These are phyloP conservation scores for Saccharomycopsis schoenii DNA, from an alignment of 805 yeast genomes.

Conservation along the genomic window DNA sequence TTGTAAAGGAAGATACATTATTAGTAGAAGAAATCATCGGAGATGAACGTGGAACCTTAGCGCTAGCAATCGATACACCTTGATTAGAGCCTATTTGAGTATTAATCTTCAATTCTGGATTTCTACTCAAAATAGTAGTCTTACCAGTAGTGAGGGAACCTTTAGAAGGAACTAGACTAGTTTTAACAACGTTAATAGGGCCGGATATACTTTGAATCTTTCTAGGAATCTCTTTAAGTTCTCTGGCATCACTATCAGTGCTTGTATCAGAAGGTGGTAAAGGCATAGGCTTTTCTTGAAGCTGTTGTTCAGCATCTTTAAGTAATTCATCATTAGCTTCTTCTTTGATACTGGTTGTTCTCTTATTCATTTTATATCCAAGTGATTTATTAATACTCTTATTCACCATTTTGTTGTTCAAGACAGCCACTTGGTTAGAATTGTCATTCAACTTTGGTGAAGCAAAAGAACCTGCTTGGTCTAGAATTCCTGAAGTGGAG, in stretches of 20 bases:
- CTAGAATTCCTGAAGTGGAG: background rate
- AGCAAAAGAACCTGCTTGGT: background rate
- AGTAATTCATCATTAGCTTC: background rate
- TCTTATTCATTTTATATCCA: background rate
- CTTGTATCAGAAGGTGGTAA: background rate
- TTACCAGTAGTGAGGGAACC: background rate
- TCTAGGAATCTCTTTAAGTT: background rate
- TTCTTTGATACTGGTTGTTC: background rate
- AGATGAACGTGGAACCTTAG: background rate
- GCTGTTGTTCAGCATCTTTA: background rate
- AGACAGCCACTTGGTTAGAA: background rate
- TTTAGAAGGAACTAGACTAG: conserved; percentile 1
- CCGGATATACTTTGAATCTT: conserved; percentile 3
- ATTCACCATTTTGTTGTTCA: background rate
- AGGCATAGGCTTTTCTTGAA: background rate
- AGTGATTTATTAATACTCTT: background rate
- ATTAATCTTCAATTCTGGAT: background rate
- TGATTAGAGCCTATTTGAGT: background rate
- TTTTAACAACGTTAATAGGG: conserved; percentile 12
- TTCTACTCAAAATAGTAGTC: background rate
- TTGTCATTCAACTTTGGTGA: background rate
- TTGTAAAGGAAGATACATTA: background rate
- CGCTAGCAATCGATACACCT: background rate
- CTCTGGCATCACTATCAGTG: background rate
- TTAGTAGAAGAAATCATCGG: background rate